These are phyloP conservation scores for Hypericum perforatum DNA, from an alignment of 345 rosid species.

Conservation along the genomic window DNA sequence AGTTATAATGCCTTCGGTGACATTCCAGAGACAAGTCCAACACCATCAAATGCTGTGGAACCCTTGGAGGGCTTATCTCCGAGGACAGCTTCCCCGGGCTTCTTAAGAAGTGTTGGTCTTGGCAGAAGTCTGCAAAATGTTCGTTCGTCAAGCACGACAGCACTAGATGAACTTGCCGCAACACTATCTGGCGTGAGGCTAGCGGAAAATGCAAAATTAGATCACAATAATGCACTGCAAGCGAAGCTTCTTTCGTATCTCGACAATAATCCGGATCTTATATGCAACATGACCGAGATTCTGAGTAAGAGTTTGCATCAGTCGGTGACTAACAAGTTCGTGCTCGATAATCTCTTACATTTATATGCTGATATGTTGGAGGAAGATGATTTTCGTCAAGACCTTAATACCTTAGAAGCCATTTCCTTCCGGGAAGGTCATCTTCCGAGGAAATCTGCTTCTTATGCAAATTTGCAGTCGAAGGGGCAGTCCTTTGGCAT, in stretches of 20 bases:
- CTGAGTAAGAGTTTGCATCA: slow-evolving; percentile 43
- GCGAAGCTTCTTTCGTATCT: slow-evolving; percentile 33
- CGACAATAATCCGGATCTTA: slow-evolving; percentile 36
- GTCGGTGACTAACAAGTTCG: slow-evolving; percentile 31
- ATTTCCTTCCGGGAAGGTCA: slow-evolving; percentile 37
- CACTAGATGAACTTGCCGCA: slow-evolving; percentile 51
- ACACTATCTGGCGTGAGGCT: slow-evolving; percentile 47
- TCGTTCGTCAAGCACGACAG: slow-evolving; percentile 29
- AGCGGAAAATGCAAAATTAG: slow-evolving; percentile 33
- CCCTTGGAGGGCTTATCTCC: slow-evolving; percentile 36
- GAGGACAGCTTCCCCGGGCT: slow-evolving; percentile 35
- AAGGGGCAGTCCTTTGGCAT: slow-evolving; percentile 37
- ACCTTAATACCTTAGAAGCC: slow-evolving; percentile 31
- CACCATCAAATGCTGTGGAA: slow-evolving; percentile 29
- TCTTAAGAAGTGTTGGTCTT: slow-evolving; percentile 27
- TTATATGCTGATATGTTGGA: slow-evolving; percentile 35
- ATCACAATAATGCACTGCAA: slow-evolving; percentile 29
- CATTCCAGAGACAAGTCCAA: slow-evolving; percentile 29
- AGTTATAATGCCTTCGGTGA: slow-evolving; percentile 65
- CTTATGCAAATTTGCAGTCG: slow-evolving; percentile 57
- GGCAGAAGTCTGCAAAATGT: slow-evolving; percentile 36
- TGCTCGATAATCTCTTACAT: slow-evolving; percentile 37
- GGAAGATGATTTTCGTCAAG: slow-evolving; percentile 32
- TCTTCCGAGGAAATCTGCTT: slow-evolving; percentile 54
- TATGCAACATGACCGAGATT: slow-evolving; percentile 38